phyloP scores from a whole-genome alignment of 306 rosid species.

The Quercus glauca region DNA sequence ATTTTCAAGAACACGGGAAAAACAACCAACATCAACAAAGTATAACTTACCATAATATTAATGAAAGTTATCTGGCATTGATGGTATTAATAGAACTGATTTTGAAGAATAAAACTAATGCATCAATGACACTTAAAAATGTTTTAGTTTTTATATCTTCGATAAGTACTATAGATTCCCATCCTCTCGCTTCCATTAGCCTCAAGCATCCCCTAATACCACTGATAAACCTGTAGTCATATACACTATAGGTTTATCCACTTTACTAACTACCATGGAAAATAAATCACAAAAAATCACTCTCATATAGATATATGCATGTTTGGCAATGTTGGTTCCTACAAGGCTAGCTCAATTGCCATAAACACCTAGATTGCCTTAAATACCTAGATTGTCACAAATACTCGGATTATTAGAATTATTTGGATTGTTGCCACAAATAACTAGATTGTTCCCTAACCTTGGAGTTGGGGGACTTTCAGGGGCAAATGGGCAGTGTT shows the following conservation, averaged over 20 bases:
- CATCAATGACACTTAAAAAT: not conserved
- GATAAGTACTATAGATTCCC: not conserved
- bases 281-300: not conserved
- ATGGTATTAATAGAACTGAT: not conserved
- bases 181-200: not conserved
- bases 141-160: not conserved
- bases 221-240: not conserved
- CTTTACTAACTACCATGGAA: not conserved
- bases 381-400: too few relatives aligned
- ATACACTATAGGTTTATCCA: not conserved
- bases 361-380: not conserved
- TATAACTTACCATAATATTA: too few relatives aligned
- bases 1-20: too few relatives aligned
- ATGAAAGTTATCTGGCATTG: not conserved
- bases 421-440: too few relatives aligned
- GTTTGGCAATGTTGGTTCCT: not conserved
- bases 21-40: not conserved
- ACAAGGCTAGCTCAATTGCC: not conserved
- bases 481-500: too few relatives aligned
- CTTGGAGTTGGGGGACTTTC: too few relatives aligned
- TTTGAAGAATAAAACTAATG: not conserved
- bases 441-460: too few relatives aligned
- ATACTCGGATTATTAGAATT: too few relatives aligned
- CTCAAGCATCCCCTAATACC: not conserved
- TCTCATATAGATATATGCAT: not conserved